Conservation (phyloP, 768 basidiomycete species). For the Daedaleopsis nitida region DNA sequence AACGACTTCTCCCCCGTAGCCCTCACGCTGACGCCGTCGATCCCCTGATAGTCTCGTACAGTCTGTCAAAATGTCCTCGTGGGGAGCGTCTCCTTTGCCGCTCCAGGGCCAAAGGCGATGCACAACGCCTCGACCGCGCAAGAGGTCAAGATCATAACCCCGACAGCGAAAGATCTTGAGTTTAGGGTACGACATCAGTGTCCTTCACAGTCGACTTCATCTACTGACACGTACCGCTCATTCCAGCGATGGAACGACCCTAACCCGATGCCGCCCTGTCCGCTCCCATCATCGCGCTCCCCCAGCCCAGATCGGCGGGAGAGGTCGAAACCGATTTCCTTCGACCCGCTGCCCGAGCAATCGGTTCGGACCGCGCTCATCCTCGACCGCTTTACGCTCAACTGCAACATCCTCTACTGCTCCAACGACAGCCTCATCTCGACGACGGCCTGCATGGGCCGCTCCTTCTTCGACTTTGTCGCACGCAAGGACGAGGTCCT, state of each 20-base stretch:
- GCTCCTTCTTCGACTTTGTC: constrained; percentile 80
- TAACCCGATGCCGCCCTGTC: constrained; percentile 34
- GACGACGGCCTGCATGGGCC: constrained; percentile 58
- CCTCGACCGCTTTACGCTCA: constrained; percentile 71
- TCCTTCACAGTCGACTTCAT: neutral
- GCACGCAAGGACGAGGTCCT: constrained; percentile 59
- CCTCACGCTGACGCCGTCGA: neutral
- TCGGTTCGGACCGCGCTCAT: constrained; percentile 80
- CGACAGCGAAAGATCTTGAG: constrained; percentile 41
- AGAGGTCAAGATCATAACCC: constrained; percentile 75
- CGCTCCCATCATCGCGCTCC: constrained; percentile 31
- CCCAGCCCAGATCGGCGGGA: constrained; percentile 9
- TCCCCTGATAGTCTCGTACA: constrained; percentile 51
- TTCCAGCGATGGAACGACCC: constrained; percentile 39
- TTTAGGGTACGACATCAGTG: constrained; percentile 33
- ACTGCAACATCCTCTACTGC: constrained; percentile 69
- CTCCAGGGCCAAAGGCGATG: constrained; percentile 71
- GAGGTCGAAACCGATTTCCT: constrained; percentile 42
- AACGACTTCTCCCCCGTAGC: neutral
- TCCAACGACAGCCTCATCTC: constrained; percentile 71
- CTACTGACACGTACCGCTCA: neutral
- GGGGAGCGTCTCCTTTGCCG: constrained; percentile 78
- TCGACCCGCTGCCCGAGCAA: constrained; percentile 66
- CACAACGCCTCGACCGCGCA: constrained; percentile 84
- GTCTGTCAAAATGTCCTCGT: constrained; percentile 75